phyloP scores from a whole-genome alignment of 352 stramenopile genomes.

The Phytophthora pinifolia region DNA sequence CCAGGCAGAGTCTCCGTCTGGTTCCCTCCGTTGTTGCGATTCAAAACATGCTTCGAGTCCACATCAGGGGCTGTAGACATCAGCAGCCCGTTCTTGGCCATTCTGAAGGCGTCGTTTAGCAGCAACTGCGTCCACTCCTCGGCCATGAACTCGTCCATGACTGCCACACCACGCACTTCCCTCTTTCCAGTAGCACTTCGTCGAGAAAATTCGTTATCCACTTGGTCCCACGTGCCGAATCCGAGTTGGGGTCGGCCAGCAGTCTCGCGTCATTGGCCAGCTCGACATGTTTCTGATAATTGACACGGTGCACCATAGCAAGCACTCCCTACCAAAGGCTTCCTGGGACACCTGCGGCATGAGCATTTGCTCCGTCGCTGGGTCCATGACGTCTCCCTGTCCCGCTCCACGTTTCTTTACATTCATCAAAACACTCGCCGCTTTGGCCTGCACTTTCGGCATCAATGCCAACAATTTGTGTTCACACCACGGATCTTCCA shows the following conservation, averaged over 20 bases:
- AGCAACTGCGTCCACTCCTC: conserved; percentile 74
- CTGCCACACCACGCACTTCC: conserved; percentile 35
- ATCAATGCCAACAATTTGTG: conserved; percentile 75
- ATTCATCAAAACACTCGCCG: conserved; percentile 70
- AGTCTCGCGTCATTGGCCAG: conserved; percentile 65
- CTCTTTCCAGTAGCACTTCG: conserved; percentile 22
- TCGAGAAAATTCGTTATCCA: conserved; percentile 55
- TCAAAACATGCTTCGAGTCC: conserved; percentile 24
- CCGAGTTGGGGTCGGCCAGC: conserved; percentile 55
- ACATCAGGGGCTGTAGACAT: conserved; percentile 31
- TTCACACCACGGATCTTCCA: conserved; percentile 83
- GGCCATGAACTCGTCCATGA: conserved; percentile 80
- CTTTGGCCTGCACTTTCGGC: conserved; percentile 80
- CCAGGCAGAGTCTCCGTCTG: conserved; percentile 7
- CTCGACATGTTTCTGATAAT: conserved; percentile 76
- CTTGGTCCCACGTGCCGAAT: conserved; percentile 69
- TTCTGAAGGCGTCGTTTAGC: conserved; percentile 61
- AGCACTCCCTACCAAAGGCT: conserved; percentile 77
- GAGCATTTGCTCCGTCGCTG: conserved; percentile 60
- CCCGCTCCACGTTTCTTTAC: conserved; percentile 76
- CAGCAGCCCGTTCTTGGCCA: conserved; percentile 55
- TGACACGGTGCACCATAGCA: conserved; percentile 83
- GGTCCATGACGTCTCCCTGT: conserved; percentile 81
- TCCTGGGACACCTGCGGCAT: conserved; percentile 82
- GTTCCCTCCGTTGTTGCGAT: conserved; percentile 10